Evolutionary conservation across 163 green algal genomes (phyloP).

Genomic region (Volvox carteri): DNA sequence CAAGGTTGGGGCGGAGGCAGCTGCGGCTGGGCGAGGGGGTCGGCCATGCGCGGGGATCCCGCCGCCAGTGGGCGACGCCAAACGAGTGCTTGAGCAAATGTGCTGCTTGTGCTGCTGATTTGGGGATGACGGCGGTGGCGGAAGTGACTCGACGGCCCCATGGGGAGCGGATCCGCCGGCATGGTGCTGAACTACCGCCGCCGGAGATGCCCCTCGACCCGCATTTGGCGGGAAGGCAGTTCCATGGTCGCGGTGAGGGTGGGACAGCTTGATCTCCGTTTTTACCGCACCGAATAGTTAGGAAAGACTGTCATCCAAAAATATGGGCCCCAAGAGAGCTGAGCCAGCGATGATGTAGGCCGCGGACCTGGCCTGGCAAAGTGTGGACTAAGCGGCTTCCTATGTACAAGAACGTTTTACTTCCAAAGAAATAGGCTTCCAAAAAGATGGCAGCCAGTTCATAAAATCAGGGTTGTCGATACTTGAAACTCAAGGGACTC

Average conservation of each 20-base stretch:
- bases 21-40: neutral
- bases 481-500: no score
- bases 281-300: neutral
- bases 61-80: neutral
- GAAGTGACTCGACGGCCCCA: neutral
- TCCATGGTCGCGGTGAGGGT: neutral
- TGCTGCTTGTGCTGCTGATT: neutral
- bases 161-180: neutral
- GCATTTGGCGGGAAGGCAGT: neutral
- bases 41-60: neutral
- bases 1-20: neutral
- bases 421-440: no score
- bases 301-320: no score
- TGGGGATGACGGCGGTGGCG: neutral
- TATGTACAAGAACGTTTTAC: no score
- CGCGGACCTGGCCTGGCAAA: no score
- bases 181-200: neutral
- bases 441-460: no score
- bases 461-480: no score
- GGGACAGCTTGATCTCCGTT: slow-evolving; percentile 10
- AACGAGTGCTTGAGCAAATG: neutral
- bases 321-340: no score
- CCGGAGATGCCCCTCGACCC: neutral
- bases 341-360: no score
- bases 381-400: no score